Evolutionary conservation across 1,139 yeast species (phyloP).

Genomic region (Pichia sp.): DNA sequence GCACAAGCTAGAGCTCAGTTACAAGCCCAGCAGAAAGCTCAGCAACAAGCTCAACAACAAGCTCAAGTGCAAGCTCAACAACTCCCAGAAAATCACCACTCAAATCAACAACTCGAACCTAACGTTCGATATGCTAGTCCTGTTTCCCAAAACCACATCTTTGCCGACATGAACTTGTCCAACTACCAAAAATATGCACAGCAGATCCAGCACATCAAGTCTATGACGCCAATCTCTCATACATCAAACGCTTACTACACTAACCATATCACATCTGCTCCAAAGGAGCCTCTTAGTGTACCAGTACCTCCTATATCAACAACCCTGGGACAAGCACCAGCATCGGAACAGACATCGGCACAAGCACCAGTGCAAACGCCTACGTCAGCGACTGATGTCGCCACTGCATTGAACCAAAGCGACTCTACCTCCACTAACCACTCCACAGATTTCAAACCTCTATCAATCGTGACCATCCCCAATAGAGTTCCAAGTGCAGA

Average conservation of each 20-base stretch:
- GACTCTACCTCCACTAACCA: too few species aligned
- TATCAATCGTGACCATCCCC: too few species aligned
- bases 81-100: constrained; percentile 1
- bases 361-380: too few species aligned
- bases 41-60: constrained; percentile 1
- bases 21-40: constrained; percentile 1
- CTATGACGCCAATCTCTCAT: constrained; percentile 6
- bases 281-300: too few species aligned
- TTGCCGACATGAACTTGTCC: constrained; percentile 11
- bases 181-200: constrained; percentile 13
- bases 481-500: too few species aligned
- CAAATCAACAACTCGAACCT: not conserved
- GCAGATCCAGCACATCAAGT: constrained; percentile 10
- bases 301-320: too few species aligned
- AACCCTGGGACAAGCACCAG: too few species aligned
- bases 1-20: constrained; percentile 5
- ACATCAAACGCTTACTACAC: not conserved
- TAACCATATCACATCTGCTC: too few species aligned
- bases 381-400: too few species aligned
- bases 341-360: too few species aligned
- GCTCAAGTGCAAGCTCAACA: constrained; percentile 11
- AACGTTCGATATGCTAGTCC: constrained; percentile 3
- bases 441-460: too few species aligned
- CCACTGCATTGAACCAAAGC: too few species aligned
- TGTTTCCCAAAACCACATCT: constrained; percentile 6